These are phyloP conservation scores for Cryptococcus amylolentus DNA, from an alignment of 1,284 basidiomycete genomes.

Conservation along the genomic window DNA sequence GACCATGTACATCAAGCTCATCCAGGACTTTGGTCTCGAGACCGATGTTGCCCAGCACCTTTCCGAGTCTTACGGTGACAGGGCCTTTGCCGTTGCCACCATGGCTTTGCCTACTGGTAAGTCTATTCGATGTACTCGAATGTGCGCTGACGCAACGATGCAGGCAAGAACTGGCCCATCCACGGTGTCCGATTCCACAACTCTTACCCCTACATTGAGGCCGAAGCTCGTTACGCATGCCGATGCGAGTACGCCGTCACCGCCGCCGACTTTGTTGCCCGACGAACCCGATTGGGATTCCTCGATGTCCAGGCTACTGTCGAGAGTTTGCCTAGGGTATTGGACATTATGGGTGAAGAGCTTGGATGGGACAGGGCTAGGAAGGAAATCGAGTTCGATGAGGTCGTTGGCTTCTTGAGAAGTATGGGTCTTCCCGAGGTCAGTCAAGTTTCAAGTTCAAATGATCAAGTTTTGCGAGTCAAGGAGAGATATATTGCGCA, in stretches of 20 bases:
- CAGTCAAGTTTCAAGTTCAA: constrained; percentile 21
- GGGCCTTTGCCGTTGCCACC: constrained; percentile 89
- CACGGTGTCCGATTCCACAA: constrained; percentile 74
- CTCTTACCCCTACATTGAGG: constrained; percentile 87
- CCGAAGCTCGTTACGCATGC: constrained; percentile 86
- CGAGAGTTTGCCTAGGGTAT: constrained; percentile 76
- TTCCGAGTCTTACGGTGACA: constrained; percentile 84
- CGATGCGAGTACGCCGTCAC: constrained; percentile 88
- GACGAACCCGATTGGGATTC: constrained; percentile 87
- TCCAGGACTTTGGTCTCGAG: constrained; percentile 88
- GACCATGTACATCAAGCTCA: constrained; percentile 95
- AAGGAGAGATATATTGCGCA: too few species aligned
- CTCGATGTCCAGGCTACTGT: constrained; percentile 85
- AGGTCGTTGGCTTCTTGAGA: constrained; percentile 63
- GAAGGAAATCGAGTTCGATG: constrained; percentile 60
- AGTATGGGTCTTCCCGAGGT: constrained; percentile 70
- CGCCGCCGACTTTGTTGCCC: constrained; percentile 86
- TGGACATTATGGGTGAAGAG: constrained; percentile 87
- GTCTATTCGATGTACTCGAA: constrained; percentile 1
- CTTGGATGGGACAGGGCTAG: constrained; percentile 68
- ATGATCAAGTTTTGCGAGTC: too few species aligned
- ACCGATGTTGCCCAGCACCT: constrained; percentile 91
- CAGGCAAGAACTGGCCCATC: constrained; percentile 62
- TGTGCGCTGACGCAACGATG: not conserved
- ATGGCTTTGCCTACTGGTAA: constrained; percentile 67